These are phyloP conservation scores for Penicillium sp. DNA, from an alignment of 2,329 filamentous ascomycete genomes.

Conservation along the genomic window DNA sequence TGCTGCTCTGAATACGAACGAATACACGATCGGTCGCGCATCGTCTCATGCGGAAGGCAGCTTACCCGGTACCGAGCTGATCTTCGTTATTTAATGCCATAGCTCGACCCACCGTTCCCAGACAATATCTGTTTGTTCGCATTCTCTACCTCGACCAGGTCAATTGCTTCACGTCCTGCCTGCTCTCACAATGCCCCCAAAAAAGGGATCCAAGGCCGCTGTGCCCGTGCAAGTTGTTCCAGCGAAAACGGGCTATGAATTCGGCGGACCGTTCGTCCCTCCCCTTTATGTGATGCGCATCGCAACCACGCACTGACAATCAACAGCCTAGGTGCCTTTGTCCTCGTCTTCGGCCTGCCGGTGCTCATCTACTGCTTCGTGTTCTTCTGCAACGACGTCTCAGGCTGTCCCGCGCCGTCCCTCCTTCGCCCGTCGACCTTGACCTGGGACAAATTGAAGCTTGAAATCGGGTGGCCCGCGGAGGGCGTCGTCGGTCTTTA, in stretches of 20 bases:
- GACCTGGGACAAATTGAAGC: slow-evolving; percentile 67
- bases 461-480: slow-evolving; percentile 75
- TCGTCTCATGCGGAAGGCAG: slow-evolving; percentile 17
- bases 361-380: slow-evolving; percentile 72
- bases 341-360: slow-evolving; percentile 76
- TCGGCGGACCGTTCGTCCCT: slow-evolving; percentile 43
- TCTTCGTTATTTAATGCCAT: slow-evolving; percentile 7
- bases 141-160: no score
- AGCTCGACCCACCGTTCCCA: neutral
- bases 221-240: slow-evolving; percentile 33
- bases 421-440: slow-evolving; percentile 69
- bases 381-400: slow-evolving; percentile 88
- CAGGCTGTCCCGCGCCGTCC: slow-evolving; percentile 83
- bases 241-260: slow-evolving; percentile 45
- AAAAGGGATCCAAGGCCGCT: slow-evolving; percentile 27
- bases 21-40: neutral
- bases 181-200: slow-evolving; percentile 19
- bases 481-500: slow-evolving; percentile 67
- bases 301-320: slow-evolving; percentile 14
- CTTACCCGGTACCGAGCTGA: slow-evolving; percentile 12
- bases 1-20: no score
- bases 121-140: no score
- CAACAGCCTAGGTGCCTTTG: slow-evolving; percentile 67
- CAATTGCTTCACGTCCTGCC: no score
- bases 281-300: neutral